A percentile compares a stretch with the other conserved stretches of the same genome.
phyloP scores from a whole-genome alignment of 2,329 filamentous ascomycete genomes.

The Mollisia scopiformis region DNA sequence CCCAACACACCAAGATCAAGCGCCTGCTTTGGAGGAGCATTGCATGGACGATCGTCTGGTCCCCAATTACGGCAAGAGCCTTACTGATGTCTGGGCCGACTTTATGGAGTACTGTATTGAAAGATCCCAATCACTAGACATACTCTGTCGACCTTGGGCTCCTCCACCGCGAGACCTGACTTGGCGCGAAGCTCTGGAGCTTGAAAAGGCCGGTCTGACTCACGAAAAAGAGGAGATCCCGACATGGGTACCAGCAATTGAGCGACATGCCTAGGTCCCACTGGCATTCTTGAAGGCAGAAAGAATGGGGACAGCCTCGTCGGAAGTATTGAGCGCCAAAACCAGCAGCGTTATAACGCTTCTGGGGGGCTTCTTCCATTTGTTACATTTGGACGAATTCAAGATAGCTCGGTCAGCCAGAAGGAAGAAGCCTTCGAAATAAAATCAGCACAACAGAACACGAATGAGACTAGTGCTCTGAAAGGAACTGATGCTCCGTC shows the following conservation, averaged over 20 bases:
- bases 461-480: background rate
- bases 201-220: background rate
- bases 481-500: background rate
- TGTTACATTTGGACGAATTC: background rate
- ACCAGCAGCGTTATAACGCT: constrained; percentile 20
- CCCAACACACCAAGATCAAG: too few relatives aligned
- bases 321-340: constrained; percentile 10
- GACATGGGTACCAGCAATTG: constrained; percentile 24
- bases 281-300: constrained; percentile 4
- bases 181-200: background rate
- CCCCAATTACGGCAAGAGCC: constrained; percentile 23
- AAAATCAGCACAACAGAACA: background rate
- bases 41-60: constrained; percentile 16
- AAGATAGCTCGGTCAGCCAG: background rate
- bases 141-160: constrained; percentile 28
- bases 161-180: constrained; percentile 11
- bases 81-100: constrained; percentile 25
- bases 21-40: background rate
- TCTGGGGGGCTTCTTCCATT: background rate
- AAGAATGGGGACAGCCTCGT: constrained; percentile 27
- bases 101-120: constrained; percentile 31
- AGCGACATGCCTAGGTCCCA: constrained; percentile 20
- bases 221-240: constrained; percentile 1
- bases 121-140: constrained; percentile 25
- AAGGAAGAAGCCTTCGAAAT: background rate